Evolutionary conservation across 179 eudicot species (phyloP).

Genomic region (Beta corolliflora): DNA sequence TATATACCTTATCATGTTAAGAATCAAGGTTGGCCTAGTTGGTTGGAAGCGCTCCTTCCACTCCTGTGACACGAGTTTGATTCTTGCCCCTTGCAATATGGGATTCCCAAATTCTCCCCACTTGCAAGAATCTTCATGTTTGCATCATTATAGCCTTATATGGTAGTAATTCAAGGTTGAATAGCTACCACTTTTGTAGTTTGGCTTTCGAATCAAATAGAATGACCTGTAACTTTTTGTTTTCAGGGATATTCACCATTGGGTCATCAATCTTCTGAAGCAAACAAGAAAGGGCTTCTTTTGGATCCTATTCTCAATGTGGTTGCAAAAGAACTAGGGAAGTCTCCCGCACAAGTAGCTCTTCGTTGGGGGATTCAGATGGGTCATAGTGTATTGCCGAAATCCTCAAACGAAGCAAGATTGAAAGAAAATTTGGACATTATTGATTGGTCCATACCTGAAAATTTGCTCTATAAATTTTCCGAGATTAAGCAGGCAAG

Average conservation of each 20-base stretch:
- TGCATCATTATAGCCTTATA: no score
- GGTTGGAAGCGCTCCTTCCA: no score
- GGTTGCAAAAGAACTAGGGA: slow-evolving; percentile 65
- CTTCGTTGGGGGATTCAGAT: slow-evolving; percentile 83
- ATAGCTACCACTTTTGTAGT: neutral
- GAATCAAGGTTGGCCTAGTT: no score
- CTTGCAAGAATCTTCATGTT: no score
- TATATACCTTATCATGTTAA: no score
- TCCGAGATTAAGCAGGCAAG: slow-evolving; percentile 75
- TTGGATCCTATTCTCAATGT: slow-evolving; percentile 39
- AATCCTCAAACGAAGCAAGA: slow-evolving; percentile 62
- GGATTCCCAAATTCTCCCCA: no score
- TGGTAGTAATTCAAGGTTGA: neutral
- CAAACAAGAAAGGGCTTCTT: slow-evolving; percentile 43
- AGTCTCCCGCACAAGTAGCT: slow-evolving; percentile 77
- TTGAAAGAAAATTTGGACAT: slow-evolving; percentile 61
- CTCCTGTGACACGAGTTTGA: no score
- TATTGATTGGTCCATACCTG: slow-evolving; percentile 76
- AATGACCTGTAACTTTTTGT: neutral
- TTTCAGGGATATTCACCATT: slow-evolving; percentile 74
- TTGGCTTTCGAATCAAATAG: no score
- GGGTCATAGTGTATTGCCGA: slow-evolving; percentile 82
- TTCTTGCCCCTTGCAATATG: no score
- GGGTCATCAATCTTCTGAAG: slow-evolving; percentile 58
- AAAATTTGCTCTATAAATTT: slow-evolving; percentile 53